A percentile compares a stretch with the other conserved stretches of the same genome.
phyloP scores from a whole-genome alignment of 208 protist species.

The Acanthamoeba healyi region DNA sequence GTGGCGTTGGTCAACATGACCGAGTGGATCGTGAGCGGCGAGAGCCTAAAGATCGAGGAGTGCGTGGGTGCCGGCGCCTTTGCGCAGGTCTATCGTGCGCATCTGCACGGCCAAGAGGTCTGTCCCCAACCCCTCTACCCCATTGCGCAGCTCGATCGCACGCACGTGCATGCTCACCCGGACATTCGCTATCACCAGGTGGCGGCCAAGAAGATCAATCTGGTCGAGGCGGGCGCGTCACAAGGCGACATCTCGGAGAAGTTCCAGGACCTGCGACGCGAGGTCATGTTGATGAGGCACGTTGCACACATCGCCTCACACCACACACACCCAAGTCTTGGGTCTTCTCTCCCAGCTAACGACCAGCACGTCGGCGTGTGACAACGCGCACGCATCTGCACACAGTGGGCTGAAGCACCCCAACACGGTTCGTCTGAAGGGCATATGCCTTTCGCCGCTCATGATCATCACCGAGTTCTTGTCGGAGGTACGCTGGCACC shows the following conservation, averaged over 20 bases:
- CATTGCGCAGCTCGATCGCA: too few relatives aligned
- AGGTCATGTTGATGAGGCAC: conserved; percentile 74
- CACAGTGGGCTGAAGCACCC: conserved; percentile 68
- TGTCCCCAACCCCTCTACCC: too few relatives aligned
- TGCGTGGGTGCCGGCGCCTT: conserved; percentile 56
- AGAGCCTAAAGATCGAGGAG: neutral
- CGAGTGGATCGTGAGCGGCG: conserved; percentile 19
- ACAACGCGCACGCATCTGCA: too few relatives aligned
- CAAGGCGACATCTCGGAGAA: conserved; percentile 70
- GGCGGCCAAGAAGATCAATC: conserved; percentile 73
- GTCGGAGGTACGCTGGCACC: neutral
- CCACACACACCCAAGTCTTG: too few relatives aligned
- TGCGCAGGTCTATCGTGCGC: conserved; percentile 31
- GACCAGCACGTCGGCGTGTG: too few relatives aligned
- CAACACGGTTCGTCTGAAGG: conserved; percentile 71
- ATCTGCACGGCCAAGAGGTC: conserved; percentile 39
- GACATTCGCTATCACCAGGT: neutral
- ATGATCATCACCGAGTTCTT: conserved; percentile 74
- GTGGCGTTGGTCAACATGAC: conserved; percentile 62
- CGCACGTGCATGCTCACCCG: neutral
- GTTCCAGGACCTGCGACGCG: conserved; percentile 70
- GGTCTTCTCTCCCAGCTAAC: too few relatives aligned
- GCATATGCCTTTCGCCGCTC: conserved; percentile 69
- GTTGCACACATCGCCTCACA: neutral
- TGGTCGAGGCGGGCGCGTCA: neutral